Evolutionary conservation across 1,284 basidiomycete species (phyloP), one percentile per base, ranked within the genome.

Genomic region (Phellinidium pouzarii): DNA sequence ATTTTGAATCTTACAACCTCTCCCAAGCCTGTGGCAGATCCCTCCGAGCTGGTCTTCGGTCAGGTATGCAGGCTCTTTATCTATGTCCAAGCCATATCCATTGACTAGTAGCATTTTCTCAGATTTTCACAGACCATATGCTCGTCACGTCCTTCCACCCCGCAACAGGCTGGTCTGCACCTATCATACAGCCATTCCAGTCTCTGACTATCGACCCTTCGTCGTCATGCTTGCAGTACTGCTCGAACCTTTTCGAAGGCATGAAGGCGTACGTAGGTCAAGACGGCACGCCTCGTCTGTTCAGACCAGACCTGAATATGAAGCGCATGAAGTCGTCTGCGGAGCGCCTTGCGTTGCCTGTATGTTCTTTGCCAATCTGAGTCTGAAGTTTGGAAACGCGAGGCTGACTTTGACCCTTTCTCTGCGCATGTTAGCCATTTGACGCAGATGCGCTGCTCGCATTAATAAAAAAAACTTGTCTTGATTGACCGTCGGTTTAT

Each of bases 181-280:
- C 92, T 0, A 77, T 84, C 60, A 92, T 94, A 66, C 84, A 84
- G 62, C 88, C 91, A 0, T 87, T 84, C 57, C 84, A 74, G 0
- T 84, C 87, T 0, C 63, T 94, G 29, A 63, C 64, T 17, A 69
- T 94, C 20, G 88, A 93, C 60, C 91, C 92, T 1, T 73, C 81
- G 12, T 72, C 82, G 64, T 87, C 80, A 12, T 83, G 82, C 58
- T 75, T 89, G 59, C 85, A 89, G 48, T 94, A 94, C 63, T 82
- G 80, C 12, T 74, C 83, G 1, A 87, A 79, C 56, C 71, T 90
- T 3, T 94, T 93, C 58, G 91, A 94, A 65, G 92, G 92, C 1
- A 87, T 94, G 84, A 94, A 95, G 76, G 91, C 91, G 1, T 92
- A 91, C 71, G 67, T 78, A 4, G 85, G 79, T 51, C 79, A 74